A percentile compares a stretch with the other conserved stretches of the same genome.
These are phyloP conservation scores for Papiliotrema laurentii DNA, from an alignment of 1,284 basidiomycete genomes.

Conservation along the genomic window DNA sequence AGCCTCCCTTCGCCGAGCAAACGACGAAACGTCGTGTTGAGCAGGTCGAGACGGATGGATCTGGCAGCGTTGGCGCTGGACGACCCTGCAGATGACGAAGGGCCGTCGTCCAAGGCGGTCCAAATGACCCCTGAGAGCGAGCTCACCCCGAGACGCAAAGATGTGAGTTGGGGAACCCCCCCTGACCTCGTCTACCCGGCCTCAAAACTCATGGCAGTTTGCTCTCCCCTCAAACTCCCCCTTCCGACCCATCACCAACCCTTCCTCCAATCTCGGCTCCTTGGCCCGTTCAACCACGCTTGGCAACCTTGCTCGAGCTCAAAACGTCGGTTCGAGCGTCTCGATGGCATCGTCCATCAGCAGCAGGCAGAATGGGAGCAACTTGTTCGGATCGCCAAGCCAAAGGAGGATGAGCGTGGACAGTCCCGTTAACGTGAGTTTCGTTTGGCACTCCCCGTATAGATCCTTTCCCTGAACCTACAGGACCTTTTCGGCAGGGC, in stretches of 20 bases:
- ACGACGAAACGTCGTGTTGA: background rate
- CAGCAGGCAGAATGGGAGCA: background rate
- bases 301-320: background rate
- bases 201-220: slow-evolving; percentile 5
- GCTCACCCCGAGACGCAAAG: too few relatives aligned
- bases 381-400: background rate
- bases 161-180: too few relatives aligned
- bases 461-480: too few relatives aligned
- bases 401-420: background rate
- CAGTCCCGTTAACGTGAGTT: background rate
- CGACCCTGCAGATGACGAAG: slow-evolving; percentile 3
- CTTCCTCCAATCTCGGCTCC: background rate
- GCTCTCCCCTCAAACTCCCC: slow-evolving; percentile 15
- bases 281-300: slow-evolving; percentile 1
- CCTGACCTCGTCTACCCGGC: too few relatives aligned
- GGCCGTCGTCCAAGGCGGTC: too few relatives aligned
- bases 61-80: slow-evolving; percentile 5
- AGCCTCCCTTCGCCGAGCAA: slow-evolving; percentile 4
- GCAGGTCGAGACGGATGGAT: slow-evolving; percentile 11
- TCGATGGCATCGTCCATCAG: background rate
- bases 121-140: too few relatives aligned
- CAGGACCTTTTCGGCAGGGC: background rate
- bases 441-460: background rate
- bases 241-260: slow-evolving; percentile 7
- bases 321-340: background rate